Conservation (phyloP, 2,329 filamentous ascomycete species). For the Ceratocystis alfenasii region DNA sequence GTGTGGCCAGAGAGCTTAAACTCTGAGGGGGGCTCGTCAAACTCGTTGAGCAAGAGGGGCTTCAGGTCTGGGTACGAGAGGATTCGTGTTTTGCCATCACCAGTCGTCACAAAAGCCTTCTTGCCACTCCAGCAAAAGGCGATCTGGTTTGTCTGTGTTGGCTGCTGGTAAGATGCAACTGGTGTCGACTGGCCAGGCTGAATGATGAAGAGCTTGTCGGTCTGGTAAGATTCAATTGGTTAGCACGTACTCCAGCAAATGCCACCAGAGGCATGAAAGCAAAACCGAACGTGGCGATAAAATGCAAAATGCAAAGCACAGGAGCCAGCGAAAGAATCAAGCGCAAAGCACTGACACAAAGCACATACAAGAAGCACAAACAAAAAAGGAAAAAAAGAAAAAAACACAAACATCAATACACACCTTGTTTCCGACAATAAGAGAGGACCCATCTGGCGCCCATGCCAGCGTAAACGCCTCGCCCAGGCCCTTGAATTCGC, state of each 20-base stretch:
- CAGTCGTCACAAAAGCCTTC: constrained; percentile 58
- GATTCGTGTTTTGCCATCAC: constrained; percentile 58
- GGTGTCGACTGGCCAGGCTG: constrained; percentile 47
- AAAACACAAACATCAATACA: constrained; percentile 23
- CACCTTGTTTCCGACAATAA: constrained; percentile 64
- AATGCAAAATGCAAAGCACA: too few relatives aligned
- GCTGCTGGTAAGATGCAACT: constrained; percentile 48
- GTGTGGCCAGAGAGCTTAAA: constrained; percentile 62
- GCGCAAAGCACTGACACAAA: not conserved
- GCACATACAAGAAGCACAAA: constrained; percentile 3
- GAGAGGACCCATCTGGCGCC: constrained; percentile 56
- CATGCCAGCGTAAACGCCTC: constrained; percentile 61
- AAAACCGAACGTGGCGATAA: not conserved
- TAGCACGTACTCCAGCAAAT: not conserved
- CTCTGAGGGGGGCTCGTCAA: constrained; percentile 35
- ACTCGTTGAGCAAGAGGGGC: constrained; percentile 41
- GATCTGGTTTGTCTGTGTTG: constrained; percentile 57
- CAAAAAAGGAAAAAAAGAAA: not conserved
- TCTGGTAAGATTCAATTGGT: constrained; percentile 31
- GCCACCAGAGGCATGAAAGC: not conserved
- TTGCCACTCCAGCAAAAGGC: constrained; percentile 61
- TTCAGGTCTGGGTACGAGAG: constrained; percentile 54
- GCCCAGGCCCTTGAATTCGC: constrained; percentile 54
- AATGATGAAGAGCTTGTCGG: constrained; percentile 50
- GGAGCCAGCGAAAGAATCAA: too few relatives aligned